Evolutionary conservation across 1,139 yeast genomes (phyloP), one percentile per base, ranked within the genome.

Genomic region (Pneumocystis murina): DNA sequence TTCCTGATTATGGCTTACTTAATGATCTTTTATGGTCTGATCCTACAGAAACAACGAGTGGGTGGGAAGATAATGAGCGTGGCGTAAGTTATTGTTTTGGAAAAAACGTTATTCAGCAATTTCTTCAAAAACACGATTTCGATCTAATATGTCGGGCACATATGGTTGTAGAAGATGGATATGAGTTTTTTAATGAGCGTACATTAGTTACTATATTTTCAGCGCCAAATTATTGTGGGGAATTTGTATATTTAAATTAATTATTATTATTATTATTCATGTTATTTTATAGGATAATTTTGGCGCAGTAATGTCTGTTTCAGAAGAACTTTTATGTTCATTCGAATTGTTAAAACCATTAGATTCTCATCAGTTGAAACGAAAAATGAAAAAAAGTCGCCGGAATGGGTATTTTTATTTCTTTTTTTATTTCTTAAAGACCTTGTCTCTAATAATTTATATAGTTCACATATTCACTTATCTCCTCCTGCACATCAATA

Each of bases 301-400:
- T 97, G 98, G 97, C 30, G 97, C 97, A 0, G 97, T 92, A 1
- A 92, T 92, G 98, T 84, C 95, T 70, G 97, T 92, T 20, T 84
- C 88, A 68, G 97, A 92, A 69, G 97, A 90, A 70, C 78, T 92
- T 68, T 77, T 92, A 67, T 92, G 97, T 74, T 85, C 92, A 66
- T 92, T 92, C 75, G 97, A 92, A 74, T 80, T 92, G 67, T 78
- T 92, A 66, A 96, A 92, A 75, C 98, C 98, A 8, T 79, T 92
- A 71, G 98, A 92, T 75, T 84, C 95, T 63, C 85, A 87, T 48
- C 97, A 97, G 1, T 81, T 92, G 75, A 90, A 91, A 73, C 96
- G 87, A 74, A 95, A 89, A 62, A 86, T 88, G 94, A 64, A 62
- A 58, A 86, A 86, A 69, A 85, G 85, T 75, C 95, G 95, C 16